Evolutionary conservation across 1,139 yeast genomes (phyloP), one percentile per base, ranked within the genome.

Genomic region (Kurtzmaniella natalensis): DNA sequence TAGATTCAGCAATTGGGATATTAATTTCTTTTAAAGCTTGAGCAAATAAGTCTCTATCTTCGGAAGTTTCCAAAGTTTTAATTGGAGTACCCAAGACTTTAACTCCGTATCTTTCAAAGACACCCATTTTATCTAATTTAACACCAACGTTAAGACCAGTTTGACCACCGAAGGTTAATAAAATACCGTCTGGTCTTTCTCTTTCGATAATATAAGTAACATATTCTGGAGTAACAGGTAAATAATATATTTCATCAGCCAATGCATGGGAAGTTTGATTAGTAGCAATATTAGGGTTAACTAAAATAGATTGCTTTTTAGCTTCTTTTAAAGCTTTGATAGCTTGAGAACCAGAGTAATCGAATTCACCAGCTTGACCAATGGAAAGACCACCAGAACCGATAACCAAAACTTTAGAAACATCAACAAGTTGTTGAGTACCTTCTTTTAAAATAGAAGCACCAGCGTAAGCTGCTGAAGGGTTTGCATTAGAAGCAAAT

Each of bases 301-400:
- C 87, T 53, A 92, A 74, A 46, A 92, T 83, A 16, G 95, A 80
- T 53, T 77, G 60, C 55, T 86, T 89, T 53, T 84, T 76, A 36
- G 94, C 95, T 64, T 92, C 97, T 57, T 78, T 85, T 51, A 92
- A 70, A 7, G 98, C 98, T 62, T 89, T 89, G 57, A 89, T 89
- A 34, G 97, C 97, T 64, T 89, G 97, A 15, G 96, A 88, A 39
- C 97, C 97, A 26, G 96, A 86, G 64, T 92, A 92, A 61, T 92
- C 99, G 50, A 92, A 92, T 63, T 92, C 99, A 51, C 99, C 99
- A 31, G 99, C 99, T 64, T 92, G 99, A 38, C 99, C 99, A 56
- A 92, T 92, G 35, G 96, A 85, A 41, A 92, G 72, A 31, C 98
- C 99, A 54, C 99, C 99, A 4, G 97, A 89, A 16, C 98, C 98